A percentile compares a stretch with the other conserved stretches of the same genome.
phyloP scores from a whole-genome alignment of 352 stramenopile species.

The Phytophthora sansomeana region DNA sequence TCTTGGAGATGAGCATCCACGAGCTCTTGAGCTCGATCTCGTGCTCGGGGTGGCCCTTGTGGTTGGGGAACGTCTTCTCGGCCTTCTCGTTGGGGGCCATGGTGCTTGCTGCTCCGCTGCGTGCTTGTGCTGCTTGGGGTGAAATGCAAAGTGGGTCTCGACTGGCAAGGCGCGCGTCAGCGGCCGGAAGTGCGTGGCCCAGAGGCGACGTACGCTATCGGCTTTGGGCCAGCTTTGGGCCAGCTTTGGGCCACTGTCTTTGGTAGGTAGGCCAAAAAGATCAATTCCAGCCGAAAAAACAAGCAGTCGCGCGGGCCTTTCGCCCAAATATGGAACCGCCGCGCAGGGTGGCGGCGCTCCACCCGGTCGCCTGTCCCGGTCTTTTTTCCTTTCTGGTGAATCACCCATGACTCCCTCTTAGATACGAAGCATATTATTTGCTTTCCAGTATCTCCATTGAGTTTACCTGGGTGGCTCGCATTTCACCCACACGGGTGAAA shows the following conservation, averaged over 20 bases:
- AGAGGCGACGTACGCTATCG: neutral
- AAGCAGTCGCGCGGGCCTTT: conserved; percentile 12
- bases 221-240: conserved; percentile 1
- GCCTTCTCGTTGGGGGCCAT: conserved; percentile 28
- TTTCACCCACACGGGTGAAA: conserved; percentile 15
- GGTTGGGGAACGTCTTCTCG: conserved; percentile 45
- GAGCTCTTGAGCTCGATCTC: conserved; percentile 60
- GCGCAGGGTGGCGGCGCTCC: neutral
- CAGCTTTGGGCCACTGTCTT: conserved; percentile 16
- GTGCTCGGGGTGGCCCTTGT: conserved; percentile 51
- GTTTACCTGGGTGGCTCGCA: neutral
- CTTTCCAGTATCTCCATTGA: neutral
- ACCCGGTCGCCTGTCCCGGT: neutral
- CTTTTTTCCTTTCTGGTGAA: neutral
- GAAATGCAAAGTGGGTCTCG: conserved; percentile 41
- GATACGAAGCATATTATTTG: neutral
- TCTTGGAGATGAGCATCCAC: conserved; percentile 78
- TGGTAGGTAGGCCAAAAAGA: conserved; percentile 8
- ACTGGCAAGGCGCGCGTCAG: conserved; percentile 16
- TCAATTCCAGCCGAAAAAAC: conserved; percentile 29
- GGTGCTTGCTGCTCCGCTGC: conserved; percentile 11
- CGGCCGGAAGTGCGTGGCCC: neutral
- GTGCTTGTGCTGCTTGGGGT: conserved; percentile 41
- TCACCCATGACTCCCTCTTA: neutral
- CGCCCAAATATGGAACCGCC: conserved; percentile 14